Evolutionary conservation across 1,139 yeast species (phyloP), one percentile per base, ranked within the genome.

Genomic region (Nematodospora anomalae): DNA sequence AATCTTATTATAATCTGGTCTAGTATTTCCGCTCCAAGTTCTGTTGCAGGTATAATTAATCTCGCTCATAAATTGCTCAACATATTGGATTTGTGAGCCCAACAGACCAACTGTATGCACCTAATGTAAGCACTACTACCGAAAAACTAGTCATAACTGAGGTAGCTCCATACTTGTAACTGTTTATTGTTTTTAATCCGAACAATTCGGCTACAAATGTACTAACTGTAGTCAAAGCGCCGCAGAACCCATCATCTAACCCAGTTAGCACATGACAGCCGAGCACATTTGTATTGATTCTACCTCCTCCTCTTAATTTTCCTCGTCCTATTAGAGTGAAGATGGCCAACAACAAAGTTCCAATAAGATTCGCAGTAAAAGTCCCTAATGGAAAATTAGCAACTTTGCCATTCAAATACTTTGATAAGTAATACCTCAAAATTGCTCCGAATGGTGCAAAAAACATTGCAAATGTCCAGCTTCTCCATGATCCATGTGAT

Each of bases 161-260:
- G 0, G 44, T 33, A 4, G 54, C 16, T 1, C 67, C 76, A 47
- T 79, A 79, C 2, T 49, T 35, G 48, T 74, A 76, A 2, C 70
- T 46, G 51, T 60, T 36, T 1, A 29, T 6, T 2, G 57, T 45
- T 11, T 50, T 47, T 9, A 81, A 50, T 0, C 63, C 64, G 46
- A 67, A 67, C 28, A 86, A 56, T 54, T 89, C 96, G 22, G 74
- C 78, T 3, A 84, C 72, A 49, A 88, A 83, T 0, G 96, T 83
- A 38, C 89, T 80, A 25, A 86, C 76, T 0, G 96, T 89, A 25
- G 92, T 80, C 32, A 86, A 58, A 4, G 80, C 71, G 0, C 95
- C 96, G 53, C 94, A 83, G 44, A 80, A 83, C 0, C 96, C 96
- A 45, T 76, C 75, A 9, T 64, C 69, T 1, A 87, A 57, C 0